Evolutionary conservation across 352 stramenopile genomes (phyloP).

Genomic region (Lagenidium giganteum): DNA sequence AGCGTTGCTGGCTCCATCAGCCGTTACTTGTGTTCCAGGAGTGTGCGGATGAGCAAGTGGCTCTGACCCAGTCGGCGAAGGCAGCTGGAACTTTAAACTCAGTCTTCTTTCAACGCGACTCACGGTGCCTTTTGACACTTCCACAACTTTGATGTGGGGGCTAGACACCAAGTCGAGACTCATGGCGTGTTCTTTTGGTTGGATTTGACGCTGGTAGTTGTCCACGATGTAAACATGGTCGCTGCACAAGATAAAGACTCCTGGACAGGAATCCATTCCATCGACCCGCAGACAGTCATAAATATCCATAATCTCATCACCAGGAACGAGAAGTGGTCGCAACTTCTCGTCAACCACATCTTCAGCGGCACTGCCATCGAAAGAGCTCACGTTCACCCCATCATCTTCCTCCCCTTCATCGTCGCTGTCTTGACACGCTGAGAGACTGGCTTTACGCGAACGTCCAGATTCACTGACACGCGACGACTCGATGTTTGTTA

Average conservation of each 20-base stretch:
- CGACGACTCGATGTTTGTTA: no score
- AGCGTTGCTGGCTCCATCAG: slow-evolving; percentile 25
- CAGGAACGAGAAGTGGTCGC: slow-evolving; percentile 52
- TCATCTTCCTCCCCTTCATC: slow-evolving; percentile 13
- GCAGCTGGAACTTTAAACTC: slow-evolving; percentile 29
- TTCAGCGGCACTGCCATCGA: slow-evolving; percentile 20
- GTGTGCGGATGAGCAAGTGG: no score
- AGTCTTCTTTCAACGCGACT: slow-evolving; percentile 51
- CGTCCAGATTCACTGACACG: no score
- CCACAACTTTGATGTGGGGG: slow-evolving; percentile 25
- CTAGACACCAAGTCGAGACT: not conserved
- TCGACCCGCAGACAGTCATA: slow-evolving; percentile 70
- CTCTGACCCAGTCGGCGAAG: no score
- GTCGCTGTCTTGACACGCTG: slow-evolving; percentile 1
- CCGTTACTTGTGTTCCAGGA: no score
- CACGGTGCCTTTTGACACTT: slow-evolving; percentile 38
- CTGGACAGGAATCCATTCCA: slow-evolving; percentile 72
- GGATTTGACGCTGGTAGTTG: slow-evolving; percentile 49
- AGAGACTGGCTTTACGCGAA: slow-evolving; percentile 1
- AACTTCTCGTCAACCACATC: slow-evolving; percentile 57
- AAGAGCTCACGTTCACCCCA: no score
- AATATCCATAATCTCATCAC: slow-evolving; percentile 61
- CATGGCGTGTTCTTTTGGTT: slow-evolving; percentile 4
- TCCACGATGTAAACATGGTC: slow-evolving; percentile 71
- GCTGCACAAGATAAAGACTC: slow-evolving; percentile 63